Conservation (phyloP, 805 yeast genomes). For the Aciculoconidium aculeatum region DNA sequence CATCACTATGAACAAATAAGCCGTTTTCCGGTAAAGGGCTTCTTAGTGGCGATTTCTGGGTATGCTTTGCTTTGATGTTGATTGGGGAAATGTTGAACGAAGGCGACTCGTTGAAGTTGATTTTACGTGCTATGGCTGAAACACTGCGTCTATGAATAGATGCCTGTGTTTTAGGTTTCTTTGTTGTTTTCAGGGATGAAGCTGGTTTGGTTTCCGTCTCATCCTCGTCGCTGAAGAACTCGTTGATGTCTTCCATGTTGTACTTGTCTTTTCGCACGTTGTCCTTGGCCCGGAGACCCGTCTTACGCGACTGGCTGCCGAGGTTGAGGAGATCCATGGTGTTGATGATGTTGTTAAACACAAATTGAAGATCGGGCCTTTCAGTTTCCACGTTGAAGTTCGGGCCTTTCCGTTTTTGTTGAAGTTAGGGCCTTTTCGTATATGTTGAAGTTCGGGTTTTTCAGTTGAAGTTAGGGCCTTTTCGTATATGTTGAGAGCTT, state of each 20-base stretch:
- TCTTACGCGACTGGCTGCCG: slow-evolving; percentile 63
- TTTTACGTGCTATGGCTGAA: too few relatives aligned
- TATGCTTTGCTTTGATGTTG: slow-evolving; percentile 13
- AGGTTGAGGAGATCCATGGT: slow-evolving; percentile 37
- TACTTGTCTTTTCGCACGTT: slow-evolving; percentile 49
- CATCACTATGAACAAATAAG: slow-evolving; percentile 6
- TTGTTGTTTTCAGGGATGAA: not conserved
- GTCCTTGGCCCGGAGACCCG: slow-evolving; percentile 48
- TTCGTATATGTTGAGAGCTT: too few relatives aligned
- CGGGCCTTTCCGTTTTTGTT: too few relatives aligned
- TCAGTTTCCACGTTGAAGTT: too few relatives aligned
- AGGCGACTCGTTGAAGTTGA: slow-evolving; percentile 28
- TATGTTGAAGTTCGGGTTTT: too few relatives aligned
- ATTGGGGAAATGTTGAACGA: slow-evolving; percentile 27
- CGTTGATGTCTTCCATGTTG: slow-evolving; percentile 65
- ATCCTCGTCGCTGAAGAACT: slow-evolving; percentile 55
- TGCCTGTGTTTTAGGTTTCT: too few relatives aligned
- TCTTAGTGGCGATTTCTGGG: slow-evolving; percentile 24
- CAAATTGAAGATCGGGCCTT: too few relatives aligned
- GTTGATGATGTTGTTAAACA: too few relatives aligned
- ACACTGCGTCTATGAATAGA: too few relatives aligned
- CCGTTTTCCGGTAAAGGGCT: slow-evolving; percentile 27
- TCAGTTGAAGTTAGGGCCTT: too few relatives aligned
- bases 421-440: too few relatives aligned
- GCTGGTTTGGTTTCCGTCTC: too few relatives aligned